Conservation (phyloP, 2,329 filamentous ascomycete species). For the Dactylellina cionopaga region DNA sequence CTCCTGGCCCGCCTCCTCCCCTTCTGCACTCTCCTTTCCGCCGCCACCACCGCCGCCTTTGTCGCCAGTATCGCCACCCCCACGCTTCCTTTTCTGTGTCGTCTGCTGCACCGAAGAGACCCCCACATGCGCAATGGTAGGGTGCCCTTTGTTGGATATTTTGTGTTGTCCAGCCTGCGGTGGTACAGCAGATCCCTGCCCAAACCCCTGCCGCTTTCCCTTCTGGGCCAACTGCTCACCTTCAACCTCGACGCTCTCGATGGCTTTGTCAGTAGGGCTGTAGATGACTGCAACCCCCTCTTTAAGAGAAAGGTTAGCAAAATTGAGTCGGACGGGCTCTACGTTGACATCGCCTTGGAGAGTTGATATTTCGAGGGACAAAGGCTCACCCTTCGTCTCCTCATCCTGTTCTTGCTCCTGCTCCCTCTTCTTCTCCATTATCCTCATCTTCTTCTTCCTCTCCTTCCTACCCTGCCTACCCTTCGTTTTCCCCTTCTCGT, state of each 20-base stretch:
- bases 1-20: too few relatives aligned
- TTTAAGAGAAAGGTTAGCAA: too few relatives aligned
- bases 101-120: too few relatives aligned
- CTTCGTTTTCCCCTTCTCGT: neutral
- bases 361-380: slow-evolving; percentile 4
- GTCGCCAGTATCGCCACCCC: too few relatives aligned
- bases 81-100: neutral
- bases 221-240: neutral
- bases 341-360: too few relatives aligned
- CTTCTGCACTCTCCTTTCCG: too few relatives aligned
- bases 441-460: neutral
- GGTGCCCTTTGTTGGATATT: slow-evolving; percentile 7
- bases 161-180: slow-evolving; percentile 9
- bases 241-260: neutral
- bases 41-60: too few relatives aligned
- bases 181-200: slow-evolving; percentile 12
- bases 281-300: too few relatives aligned
- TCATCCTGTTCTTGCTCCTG: too few relatives aligned
- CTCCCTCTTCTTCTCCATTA: too few relatives aligned
- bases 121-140: too few relatives aligned
- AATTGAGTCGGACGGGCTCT: too few relatives aligned
- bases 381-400: neutral
- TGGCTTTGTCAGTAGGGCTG: neutral
- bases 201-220: neutral
- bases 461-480: neutral